These are phyloP conservation scores for Monosporascus ibericus DNA, from an alignment of 2,329 filamentous ascomycete genomes.

Conservation along the genomic window DNA sequence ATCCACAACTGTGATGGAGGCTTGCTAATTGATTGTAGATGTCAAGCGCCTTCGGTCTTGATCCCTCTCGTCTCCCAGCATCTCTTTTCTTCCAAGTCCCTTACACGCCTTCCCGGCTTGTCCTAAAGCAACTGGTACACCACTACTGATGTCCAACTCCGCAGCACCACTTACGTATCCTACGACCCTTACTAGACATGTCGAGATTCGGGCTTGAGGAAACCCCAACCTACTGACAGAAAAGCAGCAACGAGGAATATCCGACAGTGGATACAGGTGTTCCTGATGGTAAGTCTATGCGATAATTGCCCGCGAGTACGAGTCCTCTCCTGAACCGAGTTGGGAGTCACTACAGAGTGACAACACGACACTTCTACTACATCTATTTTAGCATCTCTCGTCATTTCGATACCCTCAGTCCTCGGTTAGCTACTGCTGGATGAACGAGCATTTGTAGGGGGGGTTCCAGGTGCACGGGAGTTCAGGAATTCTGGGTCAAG, in stretches of 20 bases:
- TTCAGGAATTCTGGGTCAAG: neutral
- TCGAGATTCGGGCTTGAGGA: neutral
- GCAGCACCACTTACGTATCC: conserved; percentile 5
- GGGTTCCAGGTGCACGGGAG: neutral
- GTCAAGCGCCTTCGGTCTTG: conserved; percentile 47
- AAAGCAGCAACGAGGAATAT: neutral
- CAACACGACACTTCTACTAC: neutral
- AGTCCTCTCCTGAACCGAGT: neutral
- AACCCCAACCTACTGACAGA: neutral
- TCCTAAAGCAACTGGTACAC: conserved; percentile 10
- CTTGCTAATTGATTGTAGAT: conserved; percentile 32
- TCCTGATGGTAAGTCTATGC: neutral
- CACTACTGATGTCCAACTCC: conserved; percentile 16
- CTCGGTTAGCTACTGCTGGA: neutral
- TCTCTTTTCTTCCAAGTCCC: conserved; percentile 2
- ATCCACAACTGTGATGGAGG: neutral
- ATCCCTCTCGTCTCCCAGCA: conserved; percentile 14
- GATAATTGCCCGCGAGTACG: neutral
- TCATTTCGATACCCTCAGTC: neutral
- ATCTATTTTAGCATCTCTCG: neutral
- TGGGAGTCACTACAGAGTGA: neutral
- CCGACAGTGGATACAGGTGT: neutral
- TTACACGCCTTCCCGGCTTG: conserved; percentile 5
- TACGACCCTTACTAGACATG: neutral
- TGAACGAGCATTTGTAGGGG: neutral